A percentile compares a stretch with the other conserved stretches of the same genome.
These are phyloP conservation scores for Pseudognaphalium luteoalbum DNA, from an alignment of 129 eudicot species.

Conservation along the genomic window DNA sequence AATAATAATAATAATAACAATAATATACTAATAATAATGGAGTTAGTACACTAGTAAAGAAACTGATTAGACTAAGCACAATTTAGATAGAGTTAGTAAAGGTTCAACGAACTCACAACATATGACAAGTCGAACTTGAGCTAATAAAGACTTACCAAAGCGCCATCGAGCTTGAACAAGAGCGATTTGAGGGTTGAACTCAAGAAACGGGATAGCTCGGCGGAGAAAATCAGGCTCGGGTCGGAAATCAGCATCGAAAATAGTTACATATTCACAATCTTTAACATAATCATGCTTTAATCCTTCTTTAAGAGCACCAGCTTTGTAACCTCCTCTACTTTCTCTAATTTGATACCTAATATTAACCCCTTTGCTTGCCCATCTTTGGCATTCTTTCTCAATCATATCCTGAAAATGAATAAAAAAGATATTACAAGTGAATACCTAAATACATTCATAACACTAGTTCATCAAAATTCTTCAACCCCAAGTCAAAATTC, in stretches of 20 bases:
- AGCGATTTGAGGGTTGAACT: conserved; percentile 80
- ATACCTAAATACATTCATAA: background rate
- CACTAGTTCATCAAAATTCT: background rate
- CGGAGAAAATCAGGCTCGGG: conserved; percentile 96
- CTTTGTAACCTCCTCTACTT: conserved; percentile 89
- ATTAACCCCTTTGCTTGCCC: conserved; percentile 98
- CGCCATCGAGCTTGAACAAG: conserved; percentile 98
- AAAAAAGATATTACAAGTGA: background rate
- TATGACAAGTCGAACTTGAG: background rate
- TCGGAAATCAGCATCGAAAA: conserved; percentile 95
- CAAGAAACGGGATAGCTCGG: conserved; percentile 82
- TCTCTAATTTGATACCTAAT: conserved; percentile 89
- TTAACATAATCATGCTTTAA: conserved; percentile 79
- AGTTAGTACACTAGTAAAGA: too few relatives aligned
- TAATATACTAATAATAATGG: background rate
- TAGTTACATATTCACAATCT: conserved; percentile 81
- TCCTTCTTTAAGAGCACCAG: conserved; percentile 99
- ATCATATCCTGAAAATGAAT: conserved; percentile 66
- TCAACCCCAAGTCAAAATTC: background rate
- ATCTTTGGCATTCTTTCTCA: conserved; percentile 89
- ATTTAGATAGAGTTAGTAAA: too few relatives aligned
- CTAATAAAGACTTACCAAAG: conserved; percentile 62
- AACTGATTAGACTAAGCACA: background rate
- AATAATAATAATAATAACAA: too few relatives aligned
- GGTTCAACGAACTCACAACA: background rate